Evolutionary conservation across 108 stramenopile species (phyloP).

Genomic region (Chaetoceros tenuissimus): DNA sequence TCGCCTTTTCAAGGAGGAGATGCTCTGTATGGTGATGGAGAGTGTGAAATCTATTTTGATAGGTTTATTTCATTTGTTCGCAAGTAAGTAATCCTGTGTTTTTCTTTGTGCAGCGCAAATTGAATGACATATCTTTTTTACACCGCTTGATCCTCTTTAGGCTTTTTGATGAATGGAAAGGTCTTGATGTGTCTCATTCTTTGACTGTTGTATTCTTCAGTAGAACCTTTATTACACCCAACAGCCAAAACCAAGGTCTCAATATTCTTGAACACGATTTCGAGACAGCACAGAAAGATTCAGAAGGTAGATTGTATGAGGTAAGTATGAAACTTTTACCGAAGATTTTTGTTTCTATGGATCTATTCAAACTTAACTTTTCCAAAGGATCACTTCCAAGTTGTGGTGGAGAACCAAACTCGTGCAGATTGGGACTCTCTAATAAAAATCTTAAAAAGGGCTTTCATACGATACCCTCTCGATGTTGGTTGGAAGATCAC

Average conservation of each 20-base stretch:
- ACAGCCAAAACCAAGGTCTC: constrained; percentile 9
- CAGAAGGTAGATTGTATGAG: constrained; percentile 67
- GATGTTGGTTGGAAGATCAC: constrained; percentile 74
- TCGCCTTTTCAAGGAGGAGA: constrained; percentile 42
- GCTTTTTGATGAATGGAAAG: constrained; percentile 82
- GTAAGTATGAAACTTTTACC: constrained; percentile 4
- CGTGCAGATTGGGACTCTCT: constrained; percentile 66
- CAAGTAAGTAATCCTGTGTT: constrained; percentile 10
- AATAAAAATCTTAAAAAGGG: constrained; percentile 72
- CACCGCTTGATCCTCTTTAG: too few species aligned
- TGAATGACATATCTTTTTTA: too few species aligned
- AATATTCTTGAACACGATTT: constrained; percentile 1
- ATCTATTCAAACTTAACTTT: background rate
- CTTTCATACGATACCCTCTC: constrained; percentile 80
- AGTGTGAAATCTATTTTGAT: constrained; percentile 80
- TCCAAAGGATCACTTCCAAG: constrained; percentile 71
- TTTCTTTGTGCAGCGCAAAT: too few species aligned
- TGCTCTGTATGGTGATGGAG: constrained; percentile 6
- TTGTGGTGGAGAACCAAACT: constrained; percentile 92
- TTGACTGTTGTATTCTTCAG: constrained; percentile 93
- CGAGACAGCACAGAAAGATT: constrained; percentile 32
- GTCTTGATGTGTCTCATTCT: constrained; percentile 76
- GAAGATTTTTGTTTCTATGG: background rate
- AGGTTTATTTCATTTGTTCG: constrained; percentile 66
- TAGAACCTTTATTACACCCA: constrained; percentile 53